phyloP scores from a whole-genome alignment of 2,329 filamentous ascomycete genomes.

The Alternaria postmessia region DNA sequence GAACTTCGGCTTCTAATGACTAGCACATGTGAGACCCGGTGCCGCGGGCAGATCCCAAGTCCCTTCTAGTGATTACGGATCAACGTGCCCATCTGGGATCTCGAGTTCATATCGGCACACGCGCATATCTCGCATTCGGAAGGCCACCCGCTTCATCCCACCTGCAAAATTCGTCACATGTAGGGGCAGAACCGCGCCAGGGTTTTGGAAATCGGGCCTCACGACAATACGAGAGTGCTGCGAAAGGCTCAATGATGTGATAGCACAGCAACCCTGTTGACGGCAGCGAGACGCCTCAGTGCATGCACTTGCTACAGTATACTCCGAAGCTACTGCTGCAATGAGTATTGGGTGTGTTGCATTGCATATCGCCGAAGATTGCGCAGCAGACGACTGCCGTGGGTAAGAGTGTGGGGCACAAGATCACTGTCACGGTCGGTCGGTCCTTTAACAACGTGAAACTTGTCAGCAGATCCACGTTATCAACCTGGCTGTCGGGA shows the following conservation, averaged over 20 bases:
- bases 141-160: conserved; percentile 12
- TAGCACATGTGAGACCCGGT: conserved; percentile 22
- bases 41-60: conserved; percentile 20
- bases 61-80: conserved; percentile 9
- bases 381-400: conserved; percentile 7
- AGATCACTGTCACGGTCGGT: conserved; percentile 15
- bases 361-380: conserved; percentile 16
- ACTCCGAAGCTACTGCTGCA: conserved; percentile 35
- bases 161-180: conserved; percentile 15
- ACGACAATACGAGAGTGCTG: neutral
- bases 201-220: conserved; percentile 6
- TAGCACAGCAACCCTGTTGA: conserved; percentile 2
- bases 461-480: conserved; percentile 18
- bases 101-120: conserved; percentile 15
- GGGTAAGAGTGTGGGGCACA: conserved; percentile 13
- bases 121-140: conserved; percentile 15
- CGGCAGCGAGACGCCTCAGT: conserved; percentile 3
- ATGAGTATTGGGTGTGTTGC: conserved; percentile 26
- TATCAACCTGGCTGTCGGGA: conserved; percentile 20
- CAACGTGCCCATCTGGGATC: conserved; percentile 11
- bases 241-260: conserved; percentile 7
- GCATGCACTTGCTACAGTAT: conserved; percentile 25
- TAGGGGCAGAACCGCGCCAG: conserved; percentile 2
- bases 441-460: conserved; percentile 15
- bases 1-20: conserved; percentile 27